Evolutionary conservation across 352 stramenopile species (phyloP), one percentile per base, ranked within the genome.

Genomic region (Phytophthora syringae): DNA sequence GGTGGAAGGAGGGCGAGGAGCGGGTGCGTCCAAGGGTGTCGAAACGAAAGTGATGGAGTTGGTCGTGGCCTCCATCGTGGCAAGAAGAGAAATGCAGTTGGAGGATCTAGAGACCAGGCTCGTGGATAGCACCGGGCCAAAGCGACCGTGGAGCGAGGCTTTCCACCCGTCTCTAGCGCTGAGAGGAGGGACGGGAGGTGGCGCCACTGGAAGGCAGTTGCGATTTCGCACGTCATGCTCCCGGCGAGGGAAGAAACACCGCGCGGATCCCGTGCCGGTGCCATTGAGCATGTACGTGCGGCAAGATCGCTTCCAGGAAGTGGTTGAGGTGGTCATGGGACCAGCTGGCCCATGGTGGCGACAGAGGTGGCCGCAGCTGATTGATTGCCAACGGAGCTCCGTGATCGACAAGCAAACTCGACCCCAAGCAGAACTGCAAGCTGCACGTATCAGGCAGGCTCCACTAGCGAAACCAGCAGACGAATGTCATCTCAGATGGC

Each of bases 91-190:
- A 70, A 61, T 73, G 59, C n/a, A n/a, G n/a, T n/a, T n/a, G n/a
- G n/a, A n/a, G n/a, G n/a, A n/a, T n/a, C n/a, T n/a, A 68, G 60
- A 68, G 60, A 68, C 60, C 52, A 56, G 43, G 37, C 39, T 12
- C 39, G 40, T 20, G 51, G 48, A 12, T 44, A 55, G n/a, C 40
- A 28, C 47, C 32, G 40, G 25, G 52, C 34, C 44, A 48, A 22
- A 34, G 16, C 18, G 24, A n/a, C 58, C 59, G 39, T 58, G 22
- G 52, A 39, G 49, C 18, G 45, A 60, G 60, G 21, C 60, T 57
- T 57, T 70, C 53, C 32, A 70, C 62, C 39, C 52, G 58, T 72
- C 64, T 72, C 52, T 72, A 68, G 39, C 58, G 64, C 64, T 60
- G 25, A 58, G 44, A 51, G 48, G 59, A 68, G 58, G 58, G 59